A percentile compares a stretch with the other conserved stretches of the same genome.
phyloP scores from a whole-genome alignment of 2,329 filamentous ascomycete species.

The Curvularia verruculosa region DNA sequence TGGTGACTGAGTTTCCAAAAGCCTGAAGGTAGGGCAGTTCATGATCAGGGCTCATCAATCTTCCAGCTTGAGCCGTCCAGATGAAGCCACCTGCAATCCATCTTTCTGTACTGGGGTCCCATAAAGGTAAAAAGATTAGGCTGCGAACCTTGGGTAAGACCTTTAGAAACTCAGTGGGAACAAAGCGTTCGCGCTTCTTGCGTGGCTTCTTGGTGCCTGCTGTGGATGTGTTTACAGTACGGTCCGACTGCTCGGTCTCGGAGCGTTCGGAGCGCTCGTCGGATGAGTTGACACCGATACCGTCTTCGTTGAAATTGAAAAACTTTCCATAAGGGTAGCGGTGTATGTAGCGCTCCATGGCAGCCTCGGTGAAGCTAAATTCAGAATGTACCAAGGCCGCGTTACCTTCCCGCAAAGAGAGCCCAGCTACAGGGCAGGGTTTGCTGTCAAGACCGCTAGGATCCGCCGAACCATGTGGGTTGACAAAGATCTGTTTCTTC shows the following conservation, averaged over 20 bases:
- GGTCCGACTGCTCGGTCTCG: conserved; percentile 39
- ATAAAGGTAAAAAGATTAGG: conserved; percentile 47
- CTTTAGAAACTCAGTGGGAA: conserved; percentile 41
- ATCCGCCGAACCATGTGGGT: conserved; percentile 8
- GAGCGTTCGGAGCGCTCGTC: conserved; percentile 41
- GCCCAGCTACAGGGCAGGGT: conserved; percentile 33
- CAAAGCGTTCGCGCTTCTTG: conserved; percentile 38
- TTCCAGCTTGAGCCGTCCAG: conserved; percentile 40
- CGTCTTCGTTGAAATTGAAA: conserved; percentile 45
- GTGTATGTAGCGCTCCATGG: conserved; percentile 44
- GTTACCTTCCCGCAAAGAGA: conserved; percentile 29
- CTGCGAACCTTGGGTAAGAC: conserved; percentile 44
- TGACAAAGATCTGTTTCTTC: conserved; percentile 17
- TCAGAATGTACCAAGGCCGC: conserved; percentile 31
- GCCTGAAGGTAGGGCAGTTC: conserved; percentile 45
- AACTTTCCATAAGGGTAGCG: conserved; percentile 44
- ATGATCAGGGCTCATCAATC: conserved; percentile 40
- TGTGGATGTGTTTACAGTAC: conserved; percentile 20
- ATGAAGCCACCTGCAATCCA: conserved; percentile 45
- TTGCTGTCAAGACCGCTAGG: conserved; percentile 24
- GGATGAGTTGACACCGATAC: conserved; percentile 39
- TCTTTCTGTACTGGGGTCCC: conserved; percentile 42
- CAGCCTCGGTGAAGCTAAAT: conserved; percentile 40
- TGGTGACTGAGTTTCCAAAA: conserved; percentile 44
- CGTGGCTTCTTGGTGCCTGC: conserved; percentile 18